Evolutionary conservation across 805 yeast species (phyloP), one percentile per base, ranked within the genome.

Genomic region (Nadsonia fulvescens): DNA sequence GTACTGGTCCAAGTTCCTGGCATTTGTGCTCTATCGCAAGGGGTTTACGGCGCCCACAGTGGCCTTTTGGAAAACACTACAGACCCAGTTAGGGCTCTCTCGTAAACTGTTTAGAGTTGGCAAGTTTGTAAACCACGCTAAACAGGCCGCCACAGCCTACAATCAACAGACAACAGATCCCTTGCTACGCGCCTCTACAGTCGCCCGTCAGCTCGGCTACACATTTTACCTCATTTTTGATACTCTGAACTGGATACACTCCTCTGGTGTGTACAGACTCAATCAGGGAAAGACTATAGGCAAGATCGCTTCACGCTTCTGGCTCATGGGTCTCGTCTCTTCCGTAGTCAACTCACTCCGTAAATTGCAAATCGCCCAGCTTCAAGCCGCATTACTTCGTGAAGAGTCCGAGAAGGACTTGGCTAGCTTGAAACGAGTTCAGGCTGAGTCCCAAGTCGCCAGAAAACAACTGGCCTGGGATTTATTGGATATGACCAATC

Each of bases 71-170:
- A 63, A 61, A 37, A 55, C 61, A 12, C 48, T 81, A 34, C 77
- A 72, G 51, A 46, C 45, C 23, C 69, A 74, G 36, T 62, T 79
- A 15, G 63, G 78, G 2, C 48, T 72, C 32, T 61, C 78, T 35
- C 70, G 96, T 48, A 86, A 86, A 55, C 71, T 82, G 12, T 53
- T 83, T 57, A 66, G 95, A 43, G 69, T 74, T 43, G 65, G 81
- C 35, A 83, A 82, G 52, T 92, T 92, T 1, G 53, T 83, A 41
- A 39, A 39, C 24, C 81, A 74, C 45, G 43, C 77, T 29, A 69
- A 70, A 39, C 62, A 66, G n/a, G 77, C 83, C 4, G 58, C 75
- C 3, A 60, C 63, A 35, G 63, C 77, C 8, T 63, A 57, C 39
- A 77, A 70, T 43, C 70, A 78, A 50, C 73, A 76, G 55, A 61